These are phyloP conservation scores for Saccharomyces kudriavzevii DNA, from an alignment of 805 yeast genomes.

Conservation along the genomic window DNA sequence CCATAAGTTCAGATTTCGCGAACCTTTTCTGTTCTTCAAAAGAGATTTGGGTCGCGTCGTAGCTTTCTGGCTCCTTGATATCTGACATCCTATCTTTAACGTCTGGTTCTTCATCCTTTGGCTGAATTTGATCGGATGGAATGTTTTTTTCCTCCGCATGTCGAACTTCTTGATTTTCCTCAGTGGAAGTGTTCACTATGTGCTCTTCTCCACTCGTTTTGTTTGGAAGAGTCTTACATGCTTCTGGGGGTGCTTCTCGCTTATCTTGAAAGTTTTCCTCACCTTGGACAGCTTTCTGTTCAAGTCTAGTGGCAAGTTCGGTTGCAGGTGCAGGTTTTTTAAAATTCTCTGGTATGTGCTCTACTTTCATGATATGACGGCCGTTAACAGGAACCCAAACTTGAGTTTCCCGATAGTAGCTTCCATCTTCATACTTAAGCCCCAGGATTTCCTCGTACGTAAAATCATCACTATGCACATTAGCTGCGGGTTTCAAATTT, in stretches of 20 bases:
- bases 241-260: not conserved
- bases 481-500: slow-evolving; percentile 4
- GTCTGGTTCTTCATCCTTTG: not conserved
- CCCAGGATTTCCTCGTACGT: slow-evolving; percentile 23
- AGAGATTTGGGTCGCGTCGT: not conserved
- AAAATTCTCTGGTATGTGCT: not conserved
- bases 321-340: not conserved
- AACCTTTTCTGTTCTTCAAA: not conserved
- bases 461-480: slow-evolving; percentile 15
- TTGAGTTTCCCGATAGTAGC: slow-evolving; percentile 21
- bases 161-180: not conserved
- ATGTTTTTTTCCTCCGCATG: not conserved
- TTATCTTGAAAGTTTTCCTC: not conserved
- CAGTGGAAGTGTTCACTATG: not conserved
- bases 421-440: slow-evolving; percentile 18
- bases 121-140: not conserved
- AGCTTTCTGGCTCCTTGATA: not conserved
- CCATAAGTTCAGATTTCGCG: not conserved
- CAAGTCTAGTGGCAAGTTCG: not conserved
- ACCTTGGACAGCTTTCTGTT: not conserved
- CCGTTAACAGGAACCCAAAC: slow-evolving; percentile 22
- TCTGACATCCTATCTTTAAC: not conserved
- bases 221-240: not conserved
- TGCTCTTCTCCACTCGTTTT: not conserved
- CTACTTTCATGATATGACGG: not conserved